Conservation (phyloP, 352 stramenopile genomes). For the Phytopythium sindhum region DNA sequence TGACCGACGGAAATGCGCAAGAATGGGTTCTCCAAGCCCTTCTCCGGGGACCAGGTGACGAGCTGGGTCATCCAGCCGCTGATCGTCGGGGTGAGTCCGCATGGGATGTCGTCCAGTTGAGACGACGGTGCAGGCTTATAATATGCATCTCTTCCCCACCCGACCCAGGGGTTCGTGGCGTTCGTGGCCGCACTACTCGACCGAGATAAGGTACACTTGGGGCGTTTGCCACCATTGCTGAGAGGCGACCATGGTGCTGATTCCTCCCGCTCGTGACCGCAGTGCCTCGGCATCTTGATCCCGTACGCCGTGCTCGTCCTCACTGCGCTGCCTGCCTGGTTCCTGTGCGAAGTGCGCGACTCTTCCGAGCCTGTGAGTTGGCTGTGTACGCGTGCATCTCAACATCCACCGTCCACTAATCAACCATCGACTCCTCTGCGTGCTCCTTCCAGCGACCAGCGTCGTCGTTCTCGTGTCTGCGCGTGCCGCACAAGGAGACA, state of each 20-base stretch:
- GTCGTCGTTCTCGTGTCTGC: slow-evolving; percentile 31
- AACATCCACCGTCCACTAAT: background rate
- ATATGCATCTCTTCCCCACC: no score
- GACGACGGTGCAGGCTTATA: background rate
- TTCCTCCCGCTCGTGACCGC: slow-evolving; percentile 1
- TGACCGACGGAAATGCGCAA: slow-evolving; percentile 27
- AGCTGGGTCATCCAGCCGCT: slow-evolving; percentile 77
- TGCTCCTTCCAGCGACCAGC: slow-evolving; percentile 28
- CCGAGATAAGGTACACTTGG: slow-evolving; percentile 36
- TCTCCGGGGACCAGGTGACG: slow-evolving; percentile 68
- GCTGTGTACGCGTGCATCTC: background rate
- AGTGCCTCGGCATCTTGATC: slow-evolving; percentile 67
- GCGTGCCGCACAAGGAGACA: slow-evolving; percentile 52
- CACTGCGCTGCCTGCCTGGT: slow-evolving; percentile 59
- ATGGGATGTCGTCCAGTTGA: background rate
- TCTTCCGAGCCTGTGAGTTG: slow-evolving; percentile 43
- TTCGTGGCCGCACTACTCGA: slow-evolving; percentile 60
- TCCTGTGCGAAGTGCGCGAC: slow-evolving; percentile 62
- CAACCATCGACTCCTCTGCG: background rate
- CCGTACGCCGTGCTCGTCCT: slow-evolving; percentile 55
- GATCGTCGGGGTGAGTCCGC: slow-evolving; percentile 50
- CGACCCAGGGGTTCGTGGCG: slow-evolving; percentile 50
- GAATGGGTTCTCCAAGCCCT: slow-evolving; percentile 78
- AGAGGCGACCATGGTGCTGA: background rate
- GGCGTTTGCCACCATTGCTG: no score